A percentile compares a stretch with the other conserved stretches of the same genome.
These are phyloP conservation scores for Globisporangium nodosum DNA, from an alignment of 352 stramenopile species.

Conservation along the genomic window DNA sequence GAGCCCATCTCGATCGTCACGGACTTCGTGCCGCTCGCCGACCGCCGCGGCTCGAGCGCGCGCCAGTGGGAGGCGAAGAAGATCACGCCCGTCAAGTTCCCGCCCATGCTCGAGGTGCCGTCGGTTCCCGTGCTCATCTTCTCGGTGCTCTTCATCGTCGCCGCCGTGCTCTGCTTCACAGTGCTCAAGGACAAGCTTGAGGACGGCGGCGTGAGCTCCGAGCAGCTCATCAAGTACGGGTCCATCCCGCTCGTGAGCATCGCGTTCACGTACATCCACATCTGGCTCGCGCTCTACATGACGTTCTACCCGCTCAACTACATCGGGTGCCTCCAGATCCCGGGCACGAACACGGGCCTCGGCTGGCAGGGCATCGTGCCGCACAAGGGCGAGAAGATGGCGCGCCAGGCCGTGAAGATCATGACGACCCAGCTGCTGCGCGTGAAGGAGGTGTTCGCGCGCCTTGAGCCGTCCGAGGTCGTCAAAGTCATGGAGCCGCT, in stretches of 20 bases:
- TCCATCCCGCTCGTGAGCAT: conserved; percentile 86
- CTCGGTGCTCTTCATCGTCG: conserved; percentile 44
- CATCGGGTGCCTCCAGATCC: conserved; percentile 85
- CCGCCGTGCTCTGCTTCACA: conserved; percentile 65
- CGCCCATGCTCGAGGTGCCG: conserved; percentile 75
- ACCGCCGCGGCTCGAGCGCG: conserved; percentile 13
- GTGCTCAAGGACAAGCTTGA: conserved; percentile 56
- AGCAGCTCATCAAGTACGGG: conserved; percentile 70
- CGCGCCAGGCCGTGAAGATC: conserved; percentile 88
- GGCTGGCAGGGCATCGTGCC: conserved; percentile 98
- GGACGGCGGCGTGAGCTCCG: conserved; percentile 47
- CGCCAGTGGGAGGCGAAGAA: conserved; percentile 18
- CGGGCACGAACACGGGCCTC: conserved; percentile 87
- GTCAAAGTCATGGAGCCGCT: conserved; percentile 90
- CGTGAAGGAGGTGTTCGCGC: conserved; percentile 91
- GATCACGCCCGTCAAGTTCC: conserved; percentile 62
- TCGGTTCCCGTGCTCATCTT: conserved; percentile 49
- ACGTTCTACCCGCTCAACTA: conserved; percentile 98
- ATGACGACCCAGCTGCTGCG: conserved; percentile 93
- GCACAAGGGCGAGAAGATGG: conserved; percentile 96
- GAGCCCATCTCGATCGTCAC: conserved; percentile 68
- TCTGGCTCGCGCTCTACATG: conserved; percentile 96
- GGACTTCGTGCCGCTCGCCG: conserved; percentile 58
- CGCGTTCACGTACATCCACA: conserved; percentile 93
- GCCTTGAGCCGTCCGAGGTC: conserved; percentile 89